Percentiles rank a stretch among this genome's conserved stretches.
phyloP scores from a whole-genome alignment of 2,329 filamentous ascomycete species.

The Fusarium sp. region DNA sequence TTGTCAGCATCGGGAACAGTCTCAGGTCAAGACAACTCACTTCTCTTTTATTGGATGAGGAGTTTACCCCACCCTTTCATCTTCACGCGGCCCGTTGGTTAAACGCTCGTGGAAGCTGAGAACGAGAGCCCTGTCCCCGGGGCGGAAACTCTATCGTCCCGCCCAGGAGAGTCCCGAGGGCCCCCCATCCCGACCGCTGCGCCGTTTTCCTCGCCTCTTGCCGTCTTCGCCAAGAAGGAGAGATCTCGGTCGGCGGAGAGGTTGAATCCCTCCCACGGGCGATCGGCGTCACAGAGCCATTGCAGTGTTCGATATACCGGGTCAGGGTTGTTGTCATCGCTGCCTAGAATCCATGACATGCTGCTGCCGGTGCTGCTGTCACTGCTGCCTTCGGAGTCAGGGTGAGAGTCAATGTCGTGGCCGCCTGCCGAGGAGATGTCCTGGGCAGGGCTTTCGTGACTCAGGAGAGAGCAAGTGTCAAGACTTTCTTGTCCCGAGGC shows the following conservation, averaged over 20 bases:
- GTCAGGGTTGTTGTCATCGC: background rate
- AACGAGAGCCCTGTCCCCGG: background rate
- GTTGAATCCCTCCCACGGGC: constrained; percentile 22
- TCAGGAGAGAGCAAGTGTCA: background rate
- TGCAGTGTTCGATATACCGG: background rate
- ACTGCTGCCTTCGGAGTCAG: background rate
- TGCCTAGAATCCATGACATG: background rate
- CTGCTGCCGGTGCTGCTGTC: background rate
- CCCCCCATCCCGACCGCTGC: background rate
- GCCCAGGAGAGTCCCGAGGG: background rate
- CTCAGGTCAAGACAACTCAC: background rate
- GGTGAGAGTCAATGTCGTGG: background rate
- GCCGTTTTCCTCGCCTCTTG: background rate
- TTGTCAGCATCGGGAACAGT: background rate
- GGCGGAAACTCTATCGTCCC: background rate
- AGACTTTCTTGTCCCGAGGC: background rate
- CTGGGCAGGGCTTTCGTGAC: background rate
- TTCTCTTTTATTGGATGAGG: background rate
- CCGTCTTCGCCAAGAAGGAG: background rate
- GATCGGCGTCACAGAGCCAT: constrained; percentile 22
- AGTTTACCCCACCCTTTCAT: background rate
- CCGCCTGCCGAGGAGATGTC: constrained; percentile 3
- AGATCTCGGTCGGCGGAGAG: background rate
- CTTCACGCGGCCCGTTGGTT: background rate
- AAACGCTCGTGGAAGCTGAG: background rate